Conservation (phyloP, 805 yeast species). For the Yarrowia sp. region DNA sequence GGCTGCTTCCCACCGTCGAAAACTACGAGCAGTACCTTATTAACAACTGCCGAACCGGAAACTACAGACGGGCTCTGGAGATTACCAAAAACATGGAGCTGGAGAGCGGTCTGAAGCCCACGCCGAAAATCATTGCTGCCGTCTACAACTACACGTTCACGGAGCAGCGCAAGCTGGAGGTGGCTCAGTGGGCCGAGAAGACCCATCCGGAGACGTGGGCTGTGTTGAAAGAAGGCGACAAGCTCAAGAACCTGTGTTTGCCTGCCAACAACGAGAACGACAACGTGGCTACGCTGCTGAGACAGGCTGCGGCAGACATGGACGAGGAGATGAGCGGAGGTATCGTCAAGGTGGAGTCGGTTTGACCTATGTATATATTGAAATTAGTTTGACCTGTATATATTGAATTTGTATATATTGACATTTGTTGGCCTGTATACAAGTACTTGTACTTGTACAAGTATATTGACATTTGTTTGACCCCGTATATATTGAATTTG, state of each 20-base stretch:
- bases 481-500: too few relatives aligned
- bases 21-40: constrained; percentile 60
- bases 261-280: constrained; percentile 41
- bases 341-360: constrained; percentile 11
- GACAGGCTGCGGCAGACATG: neutral
- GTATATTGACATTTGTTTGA: too few relatives aligned
- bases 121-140: constrained; percentile 35
- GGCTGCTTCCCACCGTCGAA: constrained; percentile 51
- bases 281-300: neutral
- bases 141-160: constrained; percentile 48
- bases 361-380: too few relatives aligned
- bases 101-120: constrained; percentile 34
- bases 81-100: constrained; percentile 50
- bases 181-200: constrained; percentile 44
- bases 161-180: constrained; percentile 39
- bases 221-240: constrained; percentile 37
- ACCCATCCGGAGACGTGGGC: constrained; percentile 44
- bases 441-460: too few relatives aligned
- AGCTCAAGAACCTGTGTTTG: constrained; percentile 35
- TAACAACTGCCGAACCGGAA: constrained; percentile 68
- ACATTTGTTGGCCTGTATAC: too few relatives aligned
- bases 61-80: constrained; percentile 54
- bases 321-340: constrained; percentile 19
- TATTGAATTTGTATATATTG: too few relatives aligned
- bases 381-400: too few relatives aligned